Evolutionary conservation across 805 yeast genomes (phyloP), one percentile per base, ranked within the genome.

Genomic region (Blastobotrys attinorum): DNA sequence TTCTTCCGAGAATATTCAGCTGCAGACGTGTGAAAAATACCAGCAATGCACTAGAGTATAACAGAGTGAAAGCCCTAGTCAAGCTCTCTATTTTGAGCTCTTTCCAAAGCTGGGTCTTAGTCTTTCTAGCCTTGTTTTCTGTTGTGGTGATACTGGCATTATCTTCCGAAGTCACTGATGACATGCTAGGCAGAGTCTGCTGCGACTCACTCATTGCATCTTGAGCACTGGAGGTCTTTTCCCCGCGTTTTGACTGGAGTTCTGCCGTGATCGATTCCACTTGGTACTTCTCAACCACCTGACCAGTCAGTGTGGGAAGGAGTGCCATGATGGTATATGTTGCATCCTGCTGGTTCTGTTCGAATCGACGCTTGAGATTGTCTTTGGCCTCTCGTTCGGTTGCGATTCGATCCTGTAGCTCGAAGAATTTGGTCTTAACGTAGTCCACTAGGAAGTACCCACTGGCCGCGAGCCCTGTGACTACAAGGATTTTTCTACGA

Each of bases 281-380:
- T 4, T 84, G 81, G 48, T 81, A 67, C 43, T 68, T 68, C 17
- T 72, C 75, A 46, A 79, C 62, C 5, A 86, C 72, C 13, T 84
- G 86, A 23, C 72, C 72, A 4, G 80, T 71, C 35, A 89, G 66
- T 3, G 86, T 85, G 1, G 96, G 95, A 39, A 85, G 68, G 48
- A 90, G 70, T 3, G 94, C 89, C 58, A 84, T 70, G 42, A 89
- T 77, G 0, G 97, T 90, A 65, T 78, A 79, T 42, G 83, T 72
- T 38, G 96, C 85, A 62, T 90, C 97, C 53, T 81, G 80, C 57
- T 89, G 97, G 8, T 96, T 90, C 66, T 88, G 96, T 40, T 83
- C 79, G 56, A 88, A 90, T 46, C 97, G 68, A 53, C 92, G 72
- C 53, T 81, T 81, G 47, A 89, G 82, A 47, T 78, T 82, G 50